Base-by-base conservation (phyloP, 2,329 filamentous ascomycete species). In the Neoarthrinium moseri region DNA sequence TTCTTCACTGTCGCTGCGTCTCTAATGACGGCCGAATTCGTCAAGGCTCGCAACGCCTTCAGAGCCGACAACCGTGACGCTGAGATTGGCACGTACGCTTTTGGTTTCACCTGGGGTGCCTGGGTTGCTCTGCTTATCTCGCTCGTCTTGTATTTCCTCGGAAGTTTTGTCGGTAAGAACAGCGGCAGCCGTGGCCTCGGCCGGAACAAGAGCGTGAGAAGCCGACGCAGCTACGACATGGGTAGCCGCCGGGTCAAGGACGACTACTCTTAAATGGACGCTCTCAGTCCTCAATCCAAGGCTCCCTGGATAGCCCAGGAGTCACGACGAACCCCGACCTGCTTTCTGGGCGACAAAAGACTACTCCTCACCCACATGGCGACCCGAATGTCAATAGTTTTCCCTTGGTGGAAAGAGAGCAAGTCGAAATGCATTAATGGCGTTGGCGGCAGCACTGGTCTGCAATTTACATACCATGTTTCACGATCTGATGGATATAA, bases 61-160 rank as follows among this genome's bases (percentile, higher is more conserved):
- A 67, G 67, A 27, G 58, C 60, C 27, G 74, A 68, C 45, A 77
- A 75, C 49, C 78, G 81, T 45, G 60, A 64, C 15, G 86, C 89
- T 23, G 65, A 62, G 10, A 63, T 94, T 29, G 89, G 89, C 43
- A 60, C 59, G 24, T 87, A 85, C 58, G 85, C 83, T 17, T 89
- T 89, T 59, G 89, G 80, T 35, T 92, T 91, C 70, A 83, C 82
- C 51, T 94, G 89, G 89, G 83, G 77, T 13, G 78, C 86, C 2
- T 82, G 83, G 67, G 80, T 78, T 8, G 77, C 78, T 44, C 78
- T 89, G 56, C 69, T 89, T 54, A 64, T 91, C 53, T 78, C 86
- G 13, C 80, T 78, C 4, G 54, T 89, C 23, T 69, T 90, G 47
- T 89, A 91, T 71, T 86, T 78, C 65, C 45, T 83, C 24, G 82